Evolutionary conservation across 495 filamentous ascomycete genomes (phyloP).

Genomic region (Neurospora sp.): DNA sequence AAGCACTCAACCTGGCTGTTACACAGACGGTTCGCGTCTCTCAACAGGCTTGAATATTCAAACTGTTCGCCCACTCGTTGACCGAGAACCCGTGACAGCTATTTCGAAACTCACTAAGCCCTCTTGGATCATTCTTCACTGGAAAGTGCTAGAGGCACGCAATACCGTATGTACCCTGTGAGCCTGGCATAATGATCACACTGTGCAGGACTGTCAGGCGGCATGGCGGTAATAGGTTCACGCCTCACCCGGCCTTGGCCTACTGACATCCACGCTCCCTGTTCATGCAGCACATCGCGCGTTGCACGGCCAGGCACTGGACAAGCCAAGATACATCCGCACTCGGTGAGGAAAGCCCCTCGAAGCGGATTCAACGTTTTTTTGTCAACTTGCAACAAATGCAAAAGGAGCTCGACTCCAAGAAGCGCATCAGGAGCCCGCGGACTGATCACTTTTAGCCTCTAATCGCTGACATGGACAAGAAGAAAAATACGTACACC

Average conservation of each 20-base stretch:
- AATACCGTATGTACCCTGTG: neutral
- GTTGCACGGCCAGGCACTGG: neutral
- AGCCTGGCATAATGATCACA: neutral
- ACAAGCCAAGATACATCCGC: neutral
- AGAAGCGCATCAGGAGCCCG: neutral
- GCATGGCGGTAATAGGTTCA: neutral
- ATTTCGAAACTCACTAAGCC: neutral
- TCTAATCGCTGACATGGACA: neutral
- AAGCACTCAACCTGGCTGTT: neutral
- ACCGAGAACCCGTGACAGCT: neutral
- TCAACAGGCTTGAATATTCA: neutral
- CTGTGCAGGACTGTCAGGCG: neutral
- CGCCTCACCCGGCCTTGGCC: neutral
- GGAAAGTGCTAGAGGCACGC: neutral
- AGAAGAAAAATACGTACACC: neutral
- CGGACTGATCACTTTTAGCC: neutral
- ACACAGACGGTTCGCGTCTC: neutral
- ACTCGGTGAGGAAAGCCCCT: neutral
- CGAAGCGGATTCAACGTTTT: neutral
- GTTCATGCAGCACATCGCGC: neutral
- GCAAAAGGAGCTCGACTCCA: neutral
- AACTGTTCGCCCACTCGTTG: neutral
- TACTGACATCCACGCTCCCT: neutral
- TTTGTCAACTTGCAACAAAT: neutral
- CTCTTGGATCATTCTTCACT: neutral